Evolutionary conservation across 352 stramenopile genomes (phyloP).

Genomic region (Phytophthora pluvialis): DNA sequence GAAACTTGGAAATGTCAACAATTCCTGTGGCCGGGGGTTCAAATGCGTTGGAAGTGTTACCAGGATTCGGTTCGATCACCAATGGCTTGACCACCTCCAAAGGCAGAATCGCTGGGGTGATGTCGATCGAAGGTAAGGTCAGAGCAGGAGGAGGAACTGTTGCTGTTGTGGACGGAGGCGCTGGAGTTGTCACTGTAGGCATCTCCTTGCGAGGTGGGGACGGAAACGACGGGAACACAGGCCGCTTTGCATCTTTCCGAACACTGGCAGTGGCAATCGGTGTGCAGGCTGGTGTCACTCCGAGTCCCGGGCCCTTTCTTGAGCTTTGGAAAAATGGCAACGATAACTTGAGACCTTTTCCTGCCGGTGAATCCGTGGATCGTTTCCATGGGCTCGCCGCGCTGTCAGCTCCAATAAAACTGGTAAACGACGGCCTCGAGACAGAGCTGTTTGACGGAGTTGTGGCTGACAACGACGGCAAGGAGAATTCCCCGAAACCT

Average conservation of each 20-base stretch:
- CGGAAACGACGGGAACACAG: slow-evolving; percentile 57
- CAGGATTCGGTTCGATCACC: slow-evolving; percentile 19
- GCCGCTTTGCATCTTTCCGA: slow-evolving; percentile 70
- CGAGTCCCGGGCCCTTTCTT: slow-evolving; percentile 57
- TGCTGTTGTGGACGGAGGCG: background rate
- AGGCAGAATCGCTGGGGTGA: slow-evolving; percentile 6
- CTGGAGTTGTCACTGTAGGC: background rate
- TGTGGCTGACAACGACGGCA: slow-evolving; percentile 27
- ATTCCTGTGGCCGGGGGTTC: slow-evolving; percentile 22
- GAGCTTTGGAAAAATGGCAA: slow-evolving; percentile 79
- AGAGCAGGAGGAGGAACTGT: slow-evolving; percentile 12
- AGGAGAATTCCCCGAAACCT: slow-evolving; percentile 38
- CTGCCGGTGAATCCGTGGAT: slow-evolving; percentile 18
- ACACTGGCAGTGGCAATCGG: slow-evolving; percentile 76
- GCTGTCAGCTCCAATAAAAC: slow-evolving; percentile 33
- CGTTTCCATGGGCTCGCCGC: slow-evolving; percentile 5
- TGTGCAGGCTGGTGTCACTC: slow-evolving; percentile 65
- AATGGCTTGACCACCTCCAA: slow-evolving; percentile 21
- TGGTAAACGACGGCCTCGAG: slow-evolving; percentile 30
- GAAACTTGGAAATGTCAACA: slow-evolving; percentile 83
- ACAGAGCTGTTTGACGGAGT: slow-evolving; percentile 31
- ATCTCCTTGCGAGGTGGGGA: slow-evolving; percentile 30
- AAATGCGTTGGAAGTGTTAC: background rate
- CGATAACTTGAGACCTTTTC: slow-evolving; percentile 50
- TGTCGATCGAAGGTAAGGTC: slow-evolving; percentile 34